These are phyloP conservation scores for Cystoisospora suis DNA, from an alignment of 169 alveolate genomes.

Conservation along the genomic window DNA sequence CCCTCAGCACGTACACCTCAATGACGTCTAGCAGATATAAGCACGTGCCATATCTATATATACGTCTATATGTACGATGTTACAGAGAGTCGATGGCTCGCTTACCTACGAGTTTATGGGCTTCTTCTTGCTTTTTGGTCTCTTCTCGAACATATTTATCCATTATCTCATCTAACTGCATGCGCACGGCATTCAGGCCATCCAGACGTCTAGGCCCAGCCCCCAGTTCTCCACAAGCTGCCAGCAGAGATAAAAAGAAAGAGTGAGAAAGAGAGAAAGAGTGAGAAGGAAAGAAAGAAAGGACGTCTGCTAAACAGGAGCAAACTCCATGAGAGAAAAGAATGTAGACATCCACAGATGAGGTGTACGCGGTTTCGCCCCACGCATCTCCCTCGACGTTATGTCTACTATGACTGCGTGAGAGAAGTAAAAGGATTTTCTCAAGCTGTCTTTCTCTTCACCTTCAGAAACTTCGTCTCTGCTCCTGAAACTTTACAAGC, in stretches of 20 bases:
- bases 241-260: background rate
- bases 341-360: background rate
- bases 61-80: background rate
- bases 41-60: background rate
- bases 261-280: background rate
- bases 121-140: conserved; percentile 13
- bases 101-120: conserved; percentile 10
- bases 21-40: too few species aligned
- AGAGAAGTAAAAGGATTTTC: background rate
- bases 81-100: background rate
- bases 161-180: conserved; percentile 33
- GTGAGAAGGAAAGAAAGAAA: background rate
- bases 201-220: background rate
- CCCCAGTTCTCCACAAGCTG: conserved; percentile 24
- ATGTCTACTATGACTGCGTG: background rate
- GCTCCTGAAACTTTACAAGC: too few species aligned
- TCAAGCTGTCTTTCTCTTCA: background rate
- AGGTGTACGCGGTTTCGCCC: background rate
- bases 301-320: background rate
- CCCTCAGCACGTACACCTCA: too few species aligned
- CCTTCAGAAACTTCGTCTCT: too few species aligned
- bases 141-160: background rate
- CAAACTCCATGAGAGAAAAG: background rate
- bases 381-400: background rate
- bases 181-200: background rate